A percentile compares a stretch with the other conserved stretches of the same genome.
Conservation (phyloP, 2,329 filamentous ascomycete genomes). For the Emergomyces pasteurianus region DNA sequence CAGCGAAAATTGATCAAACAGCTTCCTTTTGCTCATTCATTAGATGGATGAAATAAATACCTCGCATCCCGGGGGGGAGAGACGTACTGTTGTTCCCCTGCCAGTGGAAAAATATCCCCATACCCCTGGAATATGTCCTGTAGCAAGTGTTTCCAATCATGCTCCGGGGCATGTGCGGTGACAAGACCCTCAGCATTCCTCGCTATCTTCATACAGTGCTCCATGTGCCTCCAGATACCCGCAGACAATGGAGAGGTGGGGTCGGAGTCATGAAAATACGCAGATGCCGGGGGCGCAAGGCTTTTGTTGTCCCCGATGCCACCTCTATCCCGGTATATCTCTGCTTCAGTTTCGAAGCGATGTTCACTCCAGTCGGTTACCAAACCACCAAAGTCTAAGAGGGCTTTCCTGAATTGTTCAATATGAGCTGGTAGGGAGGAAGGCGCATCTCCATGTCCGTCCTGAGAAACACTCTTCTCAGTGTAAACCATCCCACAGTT, state of each 20-base stretch:
- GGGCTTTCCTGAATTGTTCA: neutral
- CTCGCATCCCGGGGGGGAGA: too few species aligned
- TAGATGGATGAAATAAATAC: neutral
- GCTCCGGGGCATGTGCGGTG: neutral
- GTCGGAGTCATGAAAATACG: neutral
- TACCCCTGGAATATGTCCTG: neutral
- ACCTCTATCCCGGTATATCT: neutral
- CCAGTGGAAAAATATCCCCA: neutral
- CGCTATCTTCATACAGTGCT: neutral
- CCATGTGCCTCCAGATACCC: neutral
- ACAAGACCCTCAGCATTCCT: neutral
- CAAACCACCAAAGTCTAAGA: neutral
- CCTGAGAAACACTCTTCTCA: neutral
- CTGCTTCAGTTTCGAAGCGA: neutral
- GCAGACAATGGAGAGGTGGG: neutral
- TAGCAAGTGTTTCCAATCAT: neutral
- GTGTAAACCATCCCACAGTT: neutral
- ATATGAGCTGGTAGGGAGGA: neutral
- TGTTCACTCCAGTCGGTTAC: neutral
- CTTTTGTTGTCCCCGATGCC: neutral
- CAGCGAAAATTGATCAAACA: slow-evolving; percentile 1
- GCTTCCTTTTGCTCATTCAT: neutral
- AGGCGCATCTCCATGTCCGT: neutral
- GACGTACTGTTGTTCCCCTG: neutral
- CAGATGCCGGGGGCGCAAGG: neutral